Conservation (phyloP, 139 green algal genomes). For the Pycnococcus provasolii region DNA sequence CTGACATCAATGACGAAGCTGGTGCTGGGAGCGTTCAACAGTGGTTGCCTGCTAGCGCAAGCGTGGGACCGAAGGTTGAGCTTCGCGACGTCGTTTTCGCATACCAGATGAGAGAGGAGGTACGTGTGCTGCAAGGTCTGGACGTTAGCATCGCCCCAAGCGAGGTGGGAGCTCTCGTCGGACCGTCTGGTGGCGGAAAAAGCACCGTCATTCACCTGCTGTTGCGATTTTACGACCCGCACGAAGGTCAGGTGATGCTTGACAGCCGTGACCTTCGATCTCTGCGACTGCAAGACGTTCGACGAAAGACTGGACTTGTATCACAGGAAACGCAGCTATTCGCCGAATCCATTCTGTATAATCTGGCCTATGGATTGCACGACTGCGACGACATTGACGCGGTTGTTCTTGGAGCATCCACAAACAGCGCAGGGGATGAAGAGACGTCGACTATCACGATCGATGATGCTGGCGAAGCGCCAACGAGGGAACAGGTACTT, state of each 20-base stretch:
- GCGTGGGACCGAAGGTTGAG: slow-evolving; percentile 1
- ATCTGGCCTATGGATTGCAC: not conserved
- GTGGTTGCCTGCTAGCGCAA: not conserved
- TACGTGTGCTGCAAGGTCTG: slow-evolving; percentile 31
- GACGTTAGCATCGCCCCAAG: slow-evolving; percentile 30
- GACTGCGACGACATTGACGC: not conserved
- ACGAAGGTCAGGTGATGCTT: slow-evolving; percentile 28
- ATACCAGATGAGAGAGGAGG: not conserved
- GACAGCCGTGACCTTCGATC: slow-evolving; percentile 33
- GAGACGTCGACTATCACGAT: too few relatives aligned
- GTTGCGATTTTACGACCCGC: slow-evolving; percentile 42
- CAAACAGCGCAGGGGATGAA: too few relatives aligned
- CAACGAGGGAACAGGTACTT: too few relatives aligned
- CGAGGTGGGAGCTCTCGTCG: slow-evolving; percentile 39
- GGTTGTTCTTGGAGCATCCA: too few relatives aligned
- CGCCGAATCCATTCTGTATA: slow-evolving; percentile 18
- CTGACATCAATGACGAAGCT: slow-evolving; percentile 11
- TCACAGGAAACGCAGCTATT: slow-evolving; percentile 45
- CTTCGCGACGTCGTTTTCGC: not conserved
- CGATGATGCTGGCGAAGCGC: too few relatives aligned
- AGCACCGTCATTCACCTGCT: slow-evolving; percentile 40
- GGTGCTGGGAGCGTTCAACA: not conserved
- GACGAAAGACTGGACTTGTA: slow-evolving; percentile 36
- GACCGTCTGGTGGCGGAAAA: slow-evolving; percentile 37
- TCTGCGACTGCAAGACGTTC: slow-evolving; percentile 32